Conservation (phyloP, 2,329 filamentous ascomycete species). For the Fusarium verrucosum region DNA sequence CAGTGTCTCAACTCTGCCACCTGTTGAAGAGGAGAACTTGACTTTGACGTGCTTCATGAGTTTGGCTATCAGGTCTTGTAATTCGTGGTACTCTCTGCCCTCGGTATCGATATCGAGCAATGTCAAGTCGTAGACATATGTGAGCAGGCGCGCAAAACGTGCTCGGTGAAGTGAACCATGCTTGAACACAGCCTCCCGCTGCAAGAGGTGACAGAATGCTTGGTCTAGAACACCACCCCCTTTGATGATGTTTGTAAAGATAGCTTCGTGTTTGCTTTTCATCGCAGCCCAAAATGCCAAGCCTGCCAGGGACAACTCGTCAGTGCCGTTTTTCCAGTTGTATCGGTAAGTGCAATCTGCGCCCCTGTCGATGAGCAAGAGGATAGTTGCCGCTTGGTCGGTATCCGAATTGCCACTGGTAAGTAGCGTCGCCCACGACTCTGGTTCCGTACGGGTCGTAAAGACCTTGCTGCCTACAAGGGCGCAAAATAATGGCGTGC, state of each 20-base stretch:
- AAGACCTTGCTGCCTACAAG: conserved; percentile 47
- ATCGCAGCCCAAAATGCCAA: conserved; percentile 44
- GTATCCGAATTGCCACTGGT: conserved; percentile 4
- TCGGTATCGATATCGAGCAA: conserved; percentile 11
- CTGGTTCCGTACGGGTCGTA: conserved; percentile 22
- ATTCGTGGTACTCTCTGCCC: conserved; percentile 11
- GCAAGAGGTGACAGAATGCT: conserved; percentile 30
- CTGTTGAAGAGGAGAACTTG: conserved; percentile 19
- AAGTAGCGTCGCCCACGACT: conserved; percentile 38
- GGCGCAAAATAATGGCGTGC: conserved; percentile 49
- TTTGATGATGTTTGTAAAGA: conserved; percentile 39
- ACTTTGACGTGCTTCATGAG: conserved; percentile 30
- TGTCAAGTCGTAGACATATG: conserved; percentile 40
- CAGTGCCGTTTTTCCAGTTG: conserved; percentile 26
- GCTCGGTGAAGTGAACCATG: conserved; percentile 13
- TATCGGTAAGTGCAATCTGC: conserved; percentile 33
- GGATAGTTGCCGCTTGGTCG: conserved; percentile 33
- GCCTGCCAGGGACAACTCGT: conserved; percentile 32
- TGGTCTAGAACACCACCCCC: conserved; percentile 29
- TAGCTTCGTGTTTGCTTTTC: conserved; percentile 33
- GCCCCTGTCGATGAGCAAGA: conserved; percentile 37
- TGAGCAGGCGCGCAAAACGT: conserved; percentile 37
- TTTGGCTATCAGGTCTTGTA: conserved; percentile 22
- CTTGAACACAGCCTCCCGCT: conserved; percentile 15
- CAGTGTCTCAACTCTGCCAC: conserved; percentile 15